Conservation (phyloP, 31 red algal genomes). For the Asparagopsis taxiformis region DNA sequence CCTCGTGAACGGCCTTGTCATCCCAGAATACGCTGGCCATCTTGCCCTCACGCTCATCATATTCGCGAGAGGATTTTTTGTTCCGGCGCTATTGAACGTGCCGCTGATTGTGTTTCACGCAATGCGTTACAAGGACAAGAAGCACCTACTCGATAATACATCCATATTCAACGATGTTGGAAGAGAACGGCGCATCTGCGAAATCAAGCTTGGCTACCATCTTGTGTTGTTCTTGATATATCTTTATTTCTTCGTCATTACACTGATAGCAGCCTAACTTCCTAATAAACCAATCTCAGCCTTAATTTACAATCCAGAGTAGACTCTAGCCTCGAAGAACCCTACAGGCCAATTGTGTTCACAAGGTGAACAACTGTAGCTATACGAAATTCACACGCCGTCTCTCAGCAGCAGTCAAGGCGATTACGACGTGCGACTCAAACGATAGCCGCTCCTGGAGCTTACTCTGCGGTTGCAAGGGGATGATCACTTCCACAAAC, state of each 20-base stretch:
- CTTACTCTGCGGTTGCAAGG: constrained; percentile 7
- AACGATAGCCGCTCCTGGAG: background rate
- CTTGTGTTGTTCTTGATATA: constrained; percentile 86
- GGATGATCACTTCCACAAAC: constrained; percentile 15
- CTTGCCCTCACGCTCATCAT: constrained; percentile 39
- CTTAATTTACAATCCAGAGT: too few species aligned
- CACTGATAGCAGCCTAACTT: constrained; percentile 20
- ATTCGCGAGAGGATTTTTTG: constrained; percentile 56
- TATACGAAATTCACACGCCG: constrained; percentile 9
- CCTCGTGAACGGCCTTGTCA: constrained; percentile 75
- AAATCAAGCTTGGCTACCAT: constrained; percentile 79
- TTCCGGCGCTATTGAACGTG: constrained; percentile 60
- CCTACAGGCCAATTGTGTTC: too few species aligned
- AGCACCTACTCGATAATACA: constrained; percentile 89
- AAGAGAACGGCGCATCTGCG: constrained; percentile 37
- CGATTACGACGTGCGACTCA: constrained; percentile 21
- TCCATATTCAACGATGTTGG: constrained; percentile 80
- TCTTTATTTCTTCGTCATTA: constrained; percentile 74
- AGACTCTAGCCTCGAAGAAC: too few species aligned
- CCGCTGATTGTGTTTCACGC: constrained; percentile 73
- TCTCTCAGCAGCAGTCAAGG: constrained; percentile 26
- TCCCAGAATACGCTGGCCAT: constrained; percentile 75
- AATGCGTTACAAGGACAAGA: constrained; percentile 34
- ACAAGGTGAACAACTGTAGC: too few species aligned
- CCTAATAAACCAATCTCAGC: too few species aligned